These are phyloP conservation scores for Pythium apleroticum DNA, from an alignment of 352 stramenopile species.

Conservation along the genomic window DNA sequence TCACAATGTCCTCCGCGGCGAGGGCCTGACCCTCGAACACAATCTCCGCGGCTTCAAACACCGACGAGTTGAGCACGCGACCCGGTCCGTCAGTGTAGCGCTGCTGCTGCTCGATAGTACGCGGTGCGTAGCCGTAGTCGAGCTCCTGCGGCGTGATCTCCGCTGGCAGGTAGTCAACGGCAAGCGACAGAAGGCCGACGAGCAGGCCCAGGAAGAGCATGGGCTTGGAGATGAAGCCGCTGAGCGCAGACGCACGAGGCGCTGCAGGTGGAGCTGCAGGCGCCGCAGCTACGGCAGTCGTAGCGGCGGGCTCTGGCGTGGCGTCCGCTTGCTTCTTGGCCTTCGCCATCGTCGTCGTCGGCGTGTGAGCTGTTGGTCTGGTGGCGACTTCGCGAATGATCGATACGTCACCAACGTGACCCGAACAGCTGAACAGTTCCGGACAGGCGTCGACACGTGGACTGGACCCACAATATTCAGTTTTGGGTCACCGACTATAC, in stretches of 20 bases:
- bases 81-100: conserved; percentile 27
- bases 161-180: conserved; percentile 46
- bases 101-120: conserved; percentile 42
- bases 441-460: conserved; percentile 6
- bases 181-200: conserved; percentile 52
- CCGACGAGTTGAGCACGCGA: conserved; percentile 16
- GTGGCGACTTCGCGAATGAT: conserved; percentile 1
- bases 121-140: conserved; percentile 34
- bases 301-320: background rate
- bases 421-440: background rate
- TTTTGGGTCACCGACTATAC: background rate
- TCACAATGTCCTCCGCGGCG: conserved; percentile 41
- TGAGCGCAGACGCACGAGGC: background rate
- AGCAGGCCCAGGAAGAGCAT: conserved; percentile 49
- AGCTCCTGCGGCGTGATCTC: conserved; percentile 39
- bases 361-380: background rate
- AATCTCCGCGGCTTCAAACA: conserved; percentile 28
- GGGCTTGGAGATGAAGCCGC: conserved; percentile 43
- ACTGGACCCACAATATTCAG: background rate
- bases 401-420: background rate
- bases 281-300: background rate
- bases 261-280: background rate
- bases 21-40: conserved; percentile 42
- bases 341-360: conserved; percentile 11
- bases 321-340: conserved; percentile 13